Evolutionary conservation across 164 flowering plant species (phyloP), one percentile per base, ranked within the genome.

Genomic region (Magnolia sinica): DNA sequence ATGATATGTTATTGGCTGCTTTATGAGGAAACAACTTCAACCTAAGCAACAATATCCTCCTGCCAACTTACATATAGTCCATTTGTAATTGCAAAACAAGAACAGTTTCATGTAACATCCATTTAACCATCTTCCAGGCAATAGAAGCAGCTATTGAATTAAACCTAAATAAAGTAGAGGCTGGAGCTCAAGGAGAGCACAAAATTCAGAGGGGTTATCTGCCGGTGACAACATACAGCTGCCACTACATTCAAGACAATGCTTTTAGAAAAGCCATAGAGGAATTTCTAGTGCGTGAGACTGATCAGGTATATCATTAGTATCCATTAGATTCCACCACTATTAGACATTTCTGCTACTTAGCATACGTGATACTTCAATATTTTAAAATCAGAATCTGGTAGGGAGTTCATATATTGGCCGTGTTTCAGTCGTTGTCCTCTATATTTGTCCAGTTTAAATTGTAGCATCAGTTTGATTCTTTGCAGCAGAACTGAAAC

Each of bases 131-230:
- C 22, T 50, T 74, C 24, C 81, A 84, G 99, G 98, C 99, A 73
- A 96, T 96, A 71, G 99, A 96, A 87, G 97, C 97, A 61, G 98
- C 99, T 19, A 96, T 96, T 68, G 99, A 96, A 76, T 84, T 92
- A 23, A 90, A 90, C 79, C 86, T 93, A 24, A 84, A 83, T 72
- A 92, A 83, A 70, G 98, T 92, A 70, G 99, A 93, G 81, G 97
- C 99, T 14, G 98, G 99, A 84, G 99, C 99, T 78, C 98, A 95
- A 79, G 98, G 98, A 49, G 99, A 95, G 86, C 98, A 95, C 80
- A 93, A 95, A 82, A 90, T 95, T 78, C 99, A 95, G 84, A 84
- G 98, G 13, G 97, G 98, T 49, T 95, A 93, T 83, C 77, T 91
- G 63, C 98, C 96, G 5, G 95, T 87, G 80, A 84, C 87, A 78